Base-by-base conservation (phyloP, 768 basidiomycete species). In the Hygrocybe coccinea region DNA sequence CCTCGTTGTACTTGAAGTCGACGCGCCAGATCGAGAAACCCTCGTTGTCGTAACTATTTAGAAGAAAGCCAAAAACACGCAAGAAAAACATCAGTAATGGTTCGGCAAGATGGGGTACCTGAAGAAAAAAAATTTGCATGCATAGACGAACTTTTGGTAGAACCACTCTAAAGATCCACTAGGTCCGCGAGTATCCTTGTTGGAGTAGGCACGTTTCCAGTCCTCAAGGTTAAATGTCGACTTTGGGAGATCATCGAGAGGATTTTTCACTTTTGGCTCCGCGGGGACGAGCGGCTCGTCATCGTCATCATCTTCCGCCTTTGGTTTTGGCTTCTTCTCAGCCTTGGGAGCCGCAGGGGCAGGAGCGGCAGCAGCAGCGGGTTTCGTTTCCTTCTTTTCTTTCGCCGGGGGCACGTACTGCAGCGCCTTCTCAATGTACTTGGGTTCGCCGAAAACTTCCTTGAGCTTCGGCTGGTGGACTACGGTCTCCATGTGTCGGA, bases 201-300 rank as follows among this genome's bases (percentile, higher is more conserved):
- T 98, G 65, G 94, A 97, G 79, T 98, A 99, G 43, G 89, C 87
- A 44, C 91, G 86, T 72, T 97, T 97, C 93, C 92, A 97, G 74
- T 97, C 93, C 71, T 95, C 89, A 55, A 93, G 83, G 77, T 92
- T 92, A 73, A 91, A 84, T 5, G 81, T 74, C 10, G 89, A 88
- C 73, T 91, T 95, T 62, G 93, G 92, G 38, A 97, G 83, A 59
- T 82, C 79, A 60, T 97, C 95, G 51, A 95, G 85, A 24, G 95
- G 95, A 81, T 97, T 95, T 83, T 95, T 94, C 55, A 74, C 81
- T 71, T 95, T 95, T 62, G 95, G 91, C 73, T 89, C 92, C 49
- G 81, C 83, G 21, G 87, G 85, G 24, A 88, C 84, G 45, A 79
- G 71, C 56, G 77, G 75, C 57, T 86, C 87, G 5, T 93, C 91